Base-by-base conservation (phyloP, 805 yeast genomes). In the Kluyveromyces starmeri region DNA sequence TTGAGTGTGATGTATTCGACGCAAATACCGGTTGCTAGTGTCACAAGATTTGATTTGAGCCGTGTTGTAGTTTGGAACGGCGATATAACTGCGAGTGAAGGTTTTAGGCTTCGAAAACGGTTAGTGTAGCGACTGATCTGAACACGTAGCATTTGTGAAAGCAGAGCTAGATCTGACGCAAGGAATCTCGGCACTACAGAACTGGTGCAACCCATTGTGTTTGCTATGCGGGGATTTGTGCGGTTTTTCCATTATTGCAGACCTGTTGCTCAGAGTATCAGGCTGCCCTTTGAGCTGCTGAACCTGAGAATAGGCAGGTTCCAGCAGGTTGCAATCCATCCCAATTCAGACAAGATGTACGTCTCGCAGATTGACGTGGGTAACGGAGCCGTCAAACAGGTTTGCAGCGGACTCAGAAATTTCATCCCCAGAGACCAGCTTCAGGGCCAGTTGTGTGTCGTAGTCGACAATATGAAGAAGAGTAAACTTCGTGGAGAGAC, bases 401-500 rank as follows among this genome's bases (percentile, higher is more conserved):
- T 78, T 1, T 74, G 81, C 42, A 73, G 80, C 33, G 84, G 84
- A 0, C 55, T 78, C 6, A 77, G 70, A 16, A 61, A 62, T 5
- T 58, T 49, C 36, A 47, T 75, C 2, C 59, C 72, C 0, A 42
- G 43, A 5, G 65, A 62, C 0, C 43, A 61, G 16, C 46, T 78
- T 45, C 40, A 57, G 4, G 47, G 58, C 19, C 53, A 59, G 4
- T 46, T 58, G 16, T 78, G 77, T 3, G 75, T 76, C 1, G 59
- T 78, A 2, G 61, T 76, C 14, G 64, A 69, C 5, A 78, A 78
- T 45, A 53, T 78, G 51, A 78, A 76, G 44, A 70, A 76, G 3
- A 64, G 75, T 8, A 75, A 75, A 48, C 69, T 78, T 70, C 58
- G 83, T 41, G 84, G 84, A 1, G 66, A 70, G 14, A 50, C 47